Evolutionary conservation across 2,329 filamentous ascomycete species (phyloP), one percentile per base, ranked within the genome.

Genomic region (Colletotrichum gloeosporioides): DNA sequence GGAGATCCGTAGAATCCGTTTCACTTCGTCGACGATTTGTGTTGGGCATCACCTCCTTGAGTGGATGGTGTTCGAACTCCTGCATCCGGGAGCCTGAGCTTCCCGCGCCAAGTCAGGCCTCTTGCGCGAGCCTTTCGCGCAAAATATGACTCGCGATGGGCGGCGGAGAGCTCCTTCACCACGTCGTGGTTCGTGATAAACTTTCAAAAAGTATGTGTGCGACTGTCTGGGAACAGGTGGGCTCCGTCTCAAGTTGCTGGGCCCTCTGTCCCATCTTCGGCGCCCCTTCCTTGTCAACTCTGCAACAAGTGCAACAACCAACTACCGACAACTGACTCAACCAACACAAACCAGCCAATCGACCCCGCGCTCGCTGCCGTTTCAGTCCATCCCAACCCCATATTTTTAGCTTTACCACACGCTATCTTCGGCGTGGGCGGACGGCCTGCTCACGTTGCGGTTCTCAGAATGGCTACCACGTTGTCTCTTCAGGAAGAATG

Each of bases 211-310:
- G 32, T 31, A 55, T 31, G 32, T 16, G 15, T 25, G 25, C 12
- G 18, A n/a, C 8, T 32, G 39, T 72, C 32, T 63, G 73, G 36
- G 64, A 64, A 64, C 44, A 25, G 31, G 32, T 36, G 65, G 59
- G 16, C 39, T 49, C 31, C 65, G 70, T 74, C 74, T 74, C 74
- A 69, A 69, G 74, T 69, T 59, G 64, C 70, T 73, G 59, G 65
- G 49, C 64, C 53, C 27, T 73, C 44, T 76, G 70, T 73, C 64
- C 73, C 70, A 73, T 73, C 57, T 64, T 65, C 8, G 15, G 18
- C 59, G 36, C 5, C 64, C 73, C n/a, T 73, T 27, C 70, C 73
- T 49, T 69, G 73, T 64, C 69, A 27, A 63, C 57, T 53, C 64
- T 74, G 63, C 69, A 69, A 67, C 69, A 69, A 44, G 9, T 16